A percentile compares a stretch with the other conserved stretches of the same genome.
These are phyloP conservation scores for Ceratocystis alfenasii DNA, from an alignment of 2,329 filamentous ascomycete genomes.

Conservation along the genomic window DNA sequence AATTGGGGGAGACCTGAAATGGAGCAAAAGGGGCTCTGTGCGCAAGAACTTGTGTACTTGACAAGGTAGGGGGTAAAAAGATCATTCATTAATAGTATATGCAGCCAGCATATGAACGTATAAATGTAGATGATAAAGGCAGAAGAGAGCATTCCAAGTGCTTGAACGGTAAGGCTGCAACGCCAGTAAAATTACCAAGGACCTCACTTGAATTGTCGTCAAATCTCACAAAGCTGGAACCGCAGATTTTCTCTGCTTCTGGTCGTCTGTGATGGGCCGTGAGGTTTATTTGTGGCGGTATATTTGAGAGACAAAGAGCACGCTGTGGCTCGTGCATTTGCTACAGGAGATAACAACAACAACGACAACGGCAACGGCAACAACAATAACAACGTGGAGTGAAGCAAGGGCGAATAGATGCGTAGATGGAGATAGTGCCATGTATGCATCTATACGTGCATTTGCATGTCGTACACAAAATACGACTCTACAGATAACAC, in stretches of 20 bases:
- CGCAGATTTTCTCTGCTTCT: not conserved
- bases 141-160: no score
- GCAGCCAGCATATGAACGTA: no score
- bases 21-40: not conserved
- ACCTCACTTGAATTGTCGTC: not conserved
- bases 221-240: not conserved
- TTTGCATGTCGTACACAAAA: no score
- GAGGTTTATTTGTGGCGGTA: not conserved
- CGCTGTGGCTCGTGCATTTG: not conserved
- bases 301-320: not conserved
- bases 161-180: not conserved
- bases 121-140: no score
- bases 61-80: not conserved
- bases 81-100: no score
- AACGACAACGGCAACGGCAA: no score
- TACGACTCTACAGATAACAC: no score
- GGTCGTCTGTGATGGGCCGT: not conserved
- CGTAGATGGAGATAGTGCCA: no score
- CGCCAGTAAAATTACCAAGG: not conserved
- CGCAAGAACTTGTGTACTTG: not conserved
- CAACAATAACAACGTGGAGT: no score
- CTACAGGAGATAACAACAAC: not conserved
- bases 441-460: no score
- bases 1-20: not conserved
- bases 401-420: no score